Evolutionary conservation across 371 early-diverging fungal genomes (phyloP), one percentile per base, ranked within the genome.

Genomic region (Mortierella sp.): DNA sequence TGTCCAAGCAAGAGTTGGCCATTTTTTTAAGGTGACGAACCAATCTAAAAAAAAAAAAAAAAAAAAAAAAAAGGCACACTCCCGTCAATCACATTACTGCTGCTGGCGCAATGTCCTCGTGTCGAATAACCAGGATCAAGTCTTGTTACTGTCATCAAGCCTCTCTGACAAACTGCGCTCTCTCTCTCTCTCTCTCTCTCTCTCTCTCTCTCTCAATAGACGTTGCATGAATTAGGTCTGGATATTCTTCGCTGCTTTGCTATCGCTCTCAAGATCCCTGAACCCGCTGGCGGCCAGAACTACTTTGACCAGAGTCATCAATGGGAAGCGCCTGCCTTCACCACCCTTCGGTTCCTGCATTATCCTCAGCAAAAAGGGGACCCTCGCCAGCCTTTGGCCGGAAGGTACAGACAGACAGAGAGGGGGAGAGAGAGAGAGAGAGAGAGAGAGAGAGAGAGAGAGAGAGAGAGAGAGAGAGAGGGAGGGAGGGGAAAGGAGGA

Each of bases 161-260:
- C 19, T 23, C n/a, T 47, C 37, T 37, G 37, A 37, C 37, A 37
- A 9, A 37, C 5, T 9, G 37, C 37, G 9, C 9, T 37, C 37
- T 37, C 37, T n/a, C n/a, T n/a, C n/a, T n/a, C n/a, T n/a, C n/a
- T n/a, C 37, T 37, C 9, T 37, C 9, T 37, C 3, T 37, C 37
- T 9, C 37, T 37, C 37, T 37, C 37, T 37, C 3, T 37, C 3
- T 5, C 3, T 18, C 29, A 6, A 69, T 51, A 90, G 86, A 72
- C 68, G 2, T 86, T 89, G 44, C 86, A 89, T 48, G 51, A 53
- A 7, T 81, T 85, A 2, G 84, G 88, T 7, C 68, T 74, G 50
- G 81, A 83, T 46, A 69, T 91, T 25, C 60, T 91, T 55, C 82
- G 85, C 67, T 84, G 85, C 44, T 89, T 90, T 74, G 91, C 88